Evolutionary conservation across 2,329 filamentous ascomycete species (phyloP), one percentile per base, ranked within the genome.

Genomic region (Juglanconis oblonga): DNA sequence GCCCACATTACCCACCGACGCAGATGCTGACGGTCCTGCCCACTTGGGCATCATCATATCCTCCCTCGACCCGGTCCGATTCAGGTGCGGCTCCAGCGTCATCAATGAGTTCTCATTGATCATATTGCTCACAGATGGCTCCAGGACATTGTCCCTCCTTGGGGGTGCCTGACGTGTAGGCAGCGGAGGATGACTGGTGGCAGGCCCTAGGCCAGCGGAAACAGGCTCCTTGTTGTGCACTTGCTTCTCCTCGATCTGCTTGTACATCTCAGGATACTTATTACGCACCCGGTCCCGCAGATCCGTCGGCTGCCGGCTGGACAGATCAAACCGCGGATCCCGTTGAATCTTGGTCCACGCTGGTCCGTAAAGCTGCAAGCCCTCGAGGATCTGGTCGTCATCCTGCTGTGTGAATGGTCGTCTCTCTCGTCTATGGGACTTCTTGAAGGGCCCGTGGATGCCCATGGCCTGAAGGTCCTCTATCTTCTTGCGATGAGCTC

Each of bases 291-390:
- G 78, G 64, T 88, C 86, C 62, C 86, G 77, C 55, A 88, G 70
- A 67, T 88, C 86, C 0, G 85, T 88, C 1, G 86, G 85, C 64
- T 86, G 82, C 49, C 86, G 76, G 61, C 71, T 81, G 4, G 81
- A 79, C n/a, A 88, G 73, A 61, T 84, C 76, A 70, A 85, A 87
- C 33, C 76, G 76, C 13, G 80, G 71, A 62, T 88, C 85, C 40
- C 84, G 78, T 67, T 87, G 85, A 24, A 88, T 88, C 69, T 82
- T 84, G 55, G 85, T 87, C 86, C 86, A 88, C 8, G 84, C 80
- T 8, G 85, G 83, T 0, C 86, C 86, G 67, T 87, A 87, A 4
- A 78, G 68, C 44, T 84, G 75, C 42, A 87, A 80, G 0, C 86
- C 86, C 61, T 83, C 76, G 1, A 87, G 74, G 49, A 88, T 88